These are phyloP conservation scores for Erysimum cheiri DNA, from an alignment of 441 rosid genomes.

Conservation along the genomic window DNA sequence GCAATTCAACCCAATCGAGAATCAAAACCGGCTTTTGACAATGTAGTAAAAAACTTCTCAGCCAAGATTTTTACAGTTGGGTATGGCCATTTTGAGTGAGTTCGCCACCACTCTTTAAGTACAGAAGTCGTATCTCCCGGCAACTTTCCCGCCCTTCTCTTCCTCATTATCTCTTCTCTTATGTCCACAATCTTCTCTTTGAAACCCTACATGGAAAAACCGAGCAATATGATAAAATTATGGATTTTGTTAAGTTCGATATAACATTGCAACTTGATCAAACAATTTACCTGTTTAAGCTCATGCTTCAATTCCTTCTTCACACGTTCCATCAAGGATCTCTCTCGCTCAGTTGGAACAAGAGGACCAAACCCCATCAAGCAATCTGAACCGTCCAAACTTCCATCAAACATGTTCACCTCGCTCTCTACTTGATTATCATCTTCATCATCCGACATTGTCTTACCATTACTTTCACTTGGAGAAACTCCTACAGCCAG, in stretches of 20 bases:
- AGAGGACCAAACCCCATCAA: slow-evolving; percentile 95
- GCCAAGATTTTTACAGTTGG: slow-evolving; percentile 71
- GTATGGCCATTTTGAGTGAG: slow-evolving; percentile 97
- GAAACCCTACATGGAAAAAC: slow-evolving; percentile 63
- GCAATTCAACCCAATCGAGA: slow-evolving; percentile 20
- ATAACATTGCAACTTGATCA: slow-evolving; percentile 1
- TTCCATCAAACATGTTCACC: slow-evolving; percentile 77
- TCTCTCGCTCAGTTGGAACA: slow-evolving; percentile 87
- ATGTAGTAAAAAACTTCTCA: neutral
- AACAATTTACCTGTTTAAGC: slow-evolving; percentile 71
- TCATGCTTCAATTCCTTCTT: slow-evolving; percentile 96
- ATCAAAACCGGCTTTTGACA: neutral
- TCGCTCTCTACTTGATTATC: slow-evolving; percentile 92
- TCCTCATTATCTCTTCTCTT: slow-evolving; percentile 95
- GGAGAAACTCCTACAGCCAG: slow-evolving; percentile 81
- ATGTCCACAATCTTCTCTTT: slow-evolving; percentile 94
- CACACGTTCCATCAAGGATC: slow-evolving; percentile 96
- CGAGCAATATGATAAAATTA: neutral
- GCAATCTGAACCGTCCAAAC: slow-evolving; percentile 60
- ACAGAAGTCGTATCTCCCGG: slow-evolving; percentile 98
- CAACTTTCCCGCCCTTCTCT: slow-evolving; percentile 96
- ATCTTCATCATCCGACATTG: slow-evolving; percentile 94
- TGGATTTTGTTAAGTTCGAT: neutral
- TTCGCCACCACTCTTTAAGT: slow-evolving; percentile 92
- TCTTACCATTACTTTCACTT: slow-evolving; percentile 89